Evolutionary conservation across 768 basidiomycete species (phyloP).

Genomic region (Cyclocybe aegerita): DNA sequence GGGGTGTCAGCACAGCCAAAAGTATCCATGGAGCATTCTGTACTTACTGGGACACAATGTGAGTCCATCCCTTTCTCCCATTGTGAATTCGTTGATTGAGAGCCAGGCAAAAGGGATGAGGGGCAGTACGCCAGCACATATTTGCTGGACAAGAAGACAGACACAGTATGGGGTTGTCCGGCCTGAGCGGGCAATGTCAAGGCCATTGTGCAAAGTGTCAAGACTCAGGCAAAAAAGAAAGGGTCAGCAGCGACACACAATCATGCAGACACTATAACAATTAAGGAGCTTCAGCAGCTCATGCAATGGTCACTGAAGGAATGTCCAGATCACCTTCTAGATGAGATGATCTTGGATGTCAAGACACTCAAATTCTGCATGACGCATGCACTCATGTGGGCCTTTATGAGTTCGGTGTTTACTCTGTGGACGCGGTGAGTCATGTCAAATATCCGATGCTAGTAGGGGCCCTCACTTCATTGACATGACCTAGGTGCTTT

Average conservation of each 20-base stretch:
- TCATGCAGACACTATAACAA: slow-evolving; percentile 31
- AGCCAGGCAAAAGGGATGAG: slow-evolving; percentile 5
- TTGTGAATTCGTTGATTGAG: slow-evolving; percentile 18
- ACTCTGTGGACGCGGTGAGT: slow-evolving; percentile 30
- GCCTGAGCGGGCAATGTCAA: slow-evolving; percentile 21
- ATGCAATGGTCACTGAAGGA: slow-evolving; percentile 25
- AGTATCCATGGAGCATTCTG: slow-evolving; percentile 27
- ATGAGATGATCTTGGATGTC: slow-evolving; percentile 1
- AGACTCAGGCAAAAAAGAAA: slow-evolving; percentile 16
- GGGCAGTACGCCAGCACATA: slow-evolving; percentile 24
- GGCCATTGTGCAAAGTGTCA: slow-evolving; percentile 22
- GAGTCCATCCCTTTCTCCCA: no score
- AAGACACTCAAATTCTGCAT: slow-evolving; percentile 9
- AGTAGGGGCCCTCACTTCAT: no score
- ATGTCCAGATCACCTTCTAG: slow-evolving; percentile 13
- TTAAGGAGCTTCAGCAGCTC: slow-evolving; percentile 26
- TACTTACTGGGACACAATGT: no score
- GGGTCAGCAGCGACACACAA: slow-evolving; percentile 19
- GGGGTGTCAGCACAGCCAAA: slow-evolving; percentile 15
- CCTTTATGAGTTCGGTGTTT: slow-evolving; percentile 25
- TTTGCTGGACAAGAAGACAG: slow-evolving; percentile 18
- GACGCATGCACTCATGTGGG: slow-evolving; percentile 27
- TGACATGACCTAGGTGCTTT: slow-evolving; percentile 23
- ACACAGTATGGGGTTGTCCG: slow-evolving; percentile 26
- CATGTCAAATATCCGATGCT: no score